phyloP scores from a whole-genome alignment of 2,329 filamentous ascomycete species.

The Aspergillus fijiensis region DNA sequence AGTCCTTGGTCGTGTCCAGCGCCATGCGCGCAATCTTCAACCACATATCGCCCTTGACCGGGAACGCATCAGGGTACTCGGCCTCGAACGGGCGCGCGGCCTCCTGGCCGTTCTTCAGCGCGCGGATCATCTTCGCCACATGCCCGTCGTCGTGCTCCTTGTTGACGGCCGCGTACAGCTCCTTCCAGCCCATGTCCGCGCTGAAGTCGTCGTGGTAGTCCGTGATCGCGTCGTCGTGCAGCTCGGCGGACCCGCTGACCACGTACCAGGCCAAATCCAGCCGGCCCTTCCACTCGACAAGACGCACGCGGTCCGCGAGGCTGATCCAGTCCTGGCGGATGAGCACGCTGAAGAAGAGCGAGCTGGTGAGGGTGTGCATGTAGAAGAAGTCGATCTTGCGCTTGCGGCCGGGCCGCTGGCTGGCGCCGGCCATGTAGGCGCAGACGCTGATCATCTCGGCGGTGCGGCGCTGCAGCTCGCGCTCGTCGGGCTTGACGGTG shows the following conservation, averaged over 20 bases:
- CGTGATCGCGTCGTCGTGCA: background rate
- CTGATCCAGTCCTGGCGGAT: background rate
- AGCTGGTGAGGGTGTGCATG: conserved; percentile 10
- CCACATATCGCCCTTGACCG: conserved; percentile 10
- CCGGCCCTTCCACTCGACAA: conserved; percentile 12
- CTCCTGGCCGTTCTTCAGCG: conserved; percentile 11
- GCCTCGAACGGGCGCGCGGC: conserved; percentile 4
- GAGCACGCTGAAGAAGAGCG: conserved; percentile 6
- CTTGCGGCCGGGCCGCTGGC: background rate
- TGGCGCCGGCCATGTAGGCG: conserved; percentile 7
- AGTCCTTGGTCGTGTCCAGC: background rate
- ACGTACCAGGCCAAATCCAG: conserved; percentile 12
- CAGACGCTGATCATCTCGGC: conserved; percentile 11
- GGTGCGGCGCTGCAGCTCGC: background rate
- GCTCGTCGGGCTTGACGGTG: conserved; percentile 1
- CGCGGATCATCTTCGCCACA: conserved; percentile 11
- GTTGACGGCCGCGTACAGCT: conserved; percentile 5
- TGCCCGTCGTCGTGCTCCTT: conserved; percentile 13
- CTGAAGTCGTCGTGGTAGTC: background rate
- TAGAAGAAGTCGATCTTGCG: conserved; percentile 13
- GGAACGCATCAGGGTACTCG: background rate
- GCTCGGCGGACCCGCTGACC: conserved; percentile 1
- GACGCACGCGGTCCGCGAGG: background rate
- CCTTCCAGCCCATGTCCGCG: conserved; percentile 1
- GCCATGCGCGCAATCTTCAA: conserved; percentile 10